Evolutionary conservation across 2,329 filamentous ascomycete genomes (phyloP), one percentile per base, ranked within the genome.

Genomic region (Chrysoporthe puriensis): DNA sequence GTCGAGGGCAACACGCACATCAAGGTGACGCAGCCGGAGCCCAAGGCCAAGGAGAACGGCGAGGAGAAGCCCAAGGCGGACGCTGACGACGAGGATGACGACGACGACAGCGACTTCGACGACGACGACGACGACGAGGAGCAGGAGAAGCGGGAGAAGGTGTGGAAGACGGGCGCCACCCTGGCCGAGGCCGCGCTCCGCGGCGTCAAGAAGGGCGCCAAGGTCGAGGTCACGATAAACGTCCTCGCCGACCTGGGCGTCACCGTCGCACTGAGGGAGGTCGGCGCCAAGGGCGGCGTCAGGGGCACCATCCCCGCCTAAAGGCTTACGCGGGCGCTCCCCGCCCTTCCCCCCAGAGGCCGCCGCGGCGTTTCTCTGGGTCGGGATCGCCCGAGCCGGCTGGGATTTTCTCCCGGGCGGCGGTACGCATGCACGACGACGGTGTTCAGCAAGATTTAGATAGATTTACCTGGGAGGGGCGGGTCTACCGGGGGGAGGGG

Each of bases 171-270:
- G 60, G 92, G 92, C 73, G 88, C 85, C 71, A 84, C 90, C 42
- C 87, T 99, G 69, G 94, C 94, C 69, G 96, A 99, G 84, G 91
- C 93, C 13, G 91, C 91, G 43, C 82, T 99, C 77, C 91, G 88
- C 79, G 92, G 86, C 69, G 88, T 96, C 73, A 95, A 95, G 88
- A 94, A 95, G 83, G 91, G 89, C 68, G 88, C 88, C 75, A 97
- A 97, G 85, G 89, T 99, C 72, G 96, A 99, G 85, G 90, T 98
- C 65, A 96, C 93, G 77, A 88, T 98, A 75, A 97, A 95, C 79
- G 91, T 98, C 72, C 87, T 86, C 66, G 90, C 88, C 36, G 94
- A 98, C 77, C 83, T 97, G 66, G 85, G 85, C 72, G 86, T 97
- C 70, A 93, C 91, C 62, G 85, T 97, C 72, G 92, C 94, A 54